A percentile compares a stretch with the other conserved stretches of the same genome.
phyloP scores from a whole-genome alignment of 2,329 filamentous ascomycete genomes.

The Pyrenophora graminea region DNA sequence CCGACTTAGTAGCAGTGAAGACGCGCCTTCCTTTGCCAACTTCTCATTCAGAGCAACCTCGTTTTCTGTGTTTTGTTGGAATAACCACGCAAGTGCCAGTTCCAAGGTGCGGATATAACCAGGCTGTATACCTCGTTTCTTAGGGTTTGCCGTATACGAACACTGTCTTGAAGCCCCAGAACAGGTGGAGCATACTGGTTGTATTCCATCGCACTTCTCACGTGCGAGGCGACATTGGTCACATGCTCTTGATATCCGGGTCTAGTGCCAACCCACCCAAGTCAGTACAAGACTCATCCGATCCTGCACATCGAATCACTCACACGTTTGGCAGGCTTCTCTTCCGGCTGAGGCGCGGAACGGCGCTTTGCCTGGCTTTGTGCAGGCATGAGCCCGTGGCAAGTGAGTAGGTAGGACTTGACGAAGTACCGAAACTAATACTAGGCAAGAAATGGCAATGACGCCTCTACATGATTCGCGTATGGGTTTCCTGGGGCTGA shows the following conservation, averaged over 20 bases:
- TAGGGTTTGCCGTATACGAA: constrained; percentile 72
- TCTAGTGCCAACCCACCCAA: constrained; percentile 25
- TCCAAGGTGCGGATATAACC: constrained; percentile 78
- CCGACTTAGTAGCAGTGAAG: constrained; percentile 58
- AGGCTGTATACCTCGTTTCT: constrained; percentile 78
- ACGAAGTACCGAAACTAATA: constrained; percentile 4
- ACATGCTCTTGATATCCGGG: constrained; percentile 70
- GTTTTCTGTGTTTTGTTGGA: constrained; percentile 63
- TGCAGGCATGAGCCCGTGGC: constrained; percentile 29
- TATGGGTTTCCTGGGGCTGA: constrained; percentile 1
- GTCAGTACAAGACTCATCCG: too few relatives aligned
- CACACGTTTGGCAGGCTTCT: constrained; percentile 50
- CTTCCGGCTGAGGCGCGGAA: constrained; percentile 21
- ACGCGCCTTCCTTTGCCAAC: constrained; percentile 55
- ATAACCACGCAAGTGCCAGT: constrained; percentile 68
- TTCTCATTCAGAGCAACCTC: constrained; percentile 63
- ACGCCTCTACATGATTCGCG: constrained; percentile 5
- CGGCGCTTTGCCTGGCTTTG: constrained; percentile 34
- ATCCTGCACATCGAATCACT: too few relatives aligned
- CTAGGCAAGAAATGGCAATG: constrained; percentile 1
- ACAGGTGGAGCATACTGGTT: constrained; percentile 70
- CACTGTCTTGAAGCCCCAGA: constrained; percentile 66
- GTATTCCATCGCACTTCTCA: constrained; percentile 73
- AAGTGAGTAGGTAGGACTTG: neutral
- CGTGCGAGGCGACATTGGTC: constrained; percentile 69